Conservation (phyloP, 1,284 basidiomycete genomes). For the Trichosporon inkin region DNA sequence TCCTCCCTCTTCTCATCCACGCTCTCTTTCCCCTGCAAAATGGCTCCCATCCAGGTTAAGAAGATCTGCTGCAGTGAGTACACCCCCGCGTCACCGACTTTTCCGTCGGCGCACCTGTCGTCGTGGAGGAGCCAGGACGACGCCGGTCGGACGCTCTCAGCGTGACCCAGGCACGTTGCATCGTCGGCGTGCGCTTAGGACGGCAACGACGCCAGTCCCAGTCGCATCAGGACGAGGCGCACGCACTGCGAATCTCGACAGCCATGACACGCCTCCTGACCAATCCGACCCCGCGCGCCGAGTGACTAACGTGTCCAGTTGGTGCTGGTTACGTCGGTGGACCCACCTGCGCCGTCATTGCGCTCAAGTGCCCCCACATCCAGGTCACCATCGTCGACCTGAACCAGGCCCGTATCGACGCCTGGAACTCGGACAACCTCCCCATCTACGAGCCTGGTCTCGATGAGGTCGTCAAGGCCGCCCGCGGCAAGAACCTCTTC, state of each 20-base stretch:
- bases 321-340: constrained; percentile 96
- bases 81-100: background rate
- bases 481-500: constrained; percentile 91
- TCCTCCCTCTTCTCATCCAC: background rate
- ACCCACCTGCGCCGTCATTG: constrained; percentile 87
- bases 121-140: background rate
- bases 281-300: background rate
- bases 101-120: background rate
- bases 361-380: constrained; percentile 68
- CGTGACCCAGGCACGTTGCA: no score
- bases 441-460: constrained; percentile 95
- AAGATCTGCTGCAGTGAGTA: constrained; percentile 88
- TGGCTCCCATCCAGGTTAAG: constrained; percentile 61
- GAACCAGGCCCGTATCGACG: constrained; percentile 88
- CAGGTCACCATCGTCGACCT: constrained; percentile 95
- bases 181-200: no score
- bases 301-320: constrained; percentile 55
- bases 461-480: constrained; percentile 82
- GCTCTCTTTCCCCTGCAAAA: constrained; percentile 22
- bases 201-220: background rate
- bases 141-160: background rate
- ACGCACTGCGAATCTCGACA: background rate
- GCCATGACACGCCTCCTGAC: background rate
- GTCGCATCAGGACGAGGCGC: background rate
- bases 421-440: constrained; percentile 73